These are phyloP conservation scores for Lepidium aucheri DNA, from an alignment of 345 rosid species.

Conservation along the genomic window DNA sequence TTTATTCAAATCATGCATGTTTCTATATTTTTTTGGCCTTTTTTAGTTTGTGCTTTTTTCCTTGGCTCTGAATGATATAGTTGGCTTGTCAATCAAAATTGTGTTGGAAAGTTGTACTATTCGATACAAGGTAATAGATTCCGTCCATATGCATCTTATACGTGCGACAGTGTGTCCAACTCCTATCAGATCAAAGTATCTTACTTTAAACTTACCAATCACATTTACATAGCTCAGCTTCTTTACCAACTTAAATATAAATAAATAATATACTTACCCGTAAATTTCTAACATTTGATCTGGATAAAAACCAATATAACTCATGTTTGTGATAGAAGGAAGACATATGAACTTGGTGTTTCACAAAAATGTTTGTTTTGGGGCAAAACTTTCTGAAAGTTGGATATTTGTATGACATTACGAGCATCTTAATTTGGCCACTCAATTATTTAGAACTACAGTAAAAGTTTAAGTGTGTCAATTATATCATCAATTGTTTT, in stretches of 20 bases:
- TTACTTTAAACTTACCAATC: not conserved
- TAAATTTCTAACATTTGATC: not conserved
- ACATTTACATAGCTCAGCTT: not conserved
- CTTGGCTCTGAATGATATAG: conserved; percentile 25
- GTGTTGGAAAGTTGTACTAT: conserved; percentile 19
- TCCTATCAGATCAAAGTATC: not conserved
- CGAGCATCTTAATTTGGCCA: no score
- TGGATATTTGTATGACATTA: no score
- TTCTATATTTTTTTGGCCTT: conserved; percentile 6
- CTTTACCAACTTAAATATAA: not conserved
- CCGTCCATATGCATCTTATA: not conserved
- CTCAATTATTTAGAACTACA: no score
- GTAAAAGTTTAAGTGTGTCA: no score
- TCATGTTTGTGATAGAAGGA: not conserved
- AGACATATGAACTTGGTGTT: no score
- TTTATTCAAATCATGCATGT: conserved; percentile 15
- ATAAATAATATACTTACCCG: not conserved
- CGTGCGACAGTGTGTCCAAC: not conserved
- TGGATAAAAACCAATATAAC: not conserved
- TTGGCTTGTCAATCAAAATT: conserved; percentile 20
- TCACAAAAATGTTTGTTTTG: no score
- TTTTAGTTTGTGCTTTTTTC: conserved; percentile 8
- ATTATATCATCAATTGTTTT: no score
- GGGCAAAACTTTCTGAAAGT: no score
- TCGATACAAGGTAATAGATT: not conserved